phyloP scores from a whole-genome alignment of 1,284 basidiomycete species.

The Trichosporon ovoides region DNA sequence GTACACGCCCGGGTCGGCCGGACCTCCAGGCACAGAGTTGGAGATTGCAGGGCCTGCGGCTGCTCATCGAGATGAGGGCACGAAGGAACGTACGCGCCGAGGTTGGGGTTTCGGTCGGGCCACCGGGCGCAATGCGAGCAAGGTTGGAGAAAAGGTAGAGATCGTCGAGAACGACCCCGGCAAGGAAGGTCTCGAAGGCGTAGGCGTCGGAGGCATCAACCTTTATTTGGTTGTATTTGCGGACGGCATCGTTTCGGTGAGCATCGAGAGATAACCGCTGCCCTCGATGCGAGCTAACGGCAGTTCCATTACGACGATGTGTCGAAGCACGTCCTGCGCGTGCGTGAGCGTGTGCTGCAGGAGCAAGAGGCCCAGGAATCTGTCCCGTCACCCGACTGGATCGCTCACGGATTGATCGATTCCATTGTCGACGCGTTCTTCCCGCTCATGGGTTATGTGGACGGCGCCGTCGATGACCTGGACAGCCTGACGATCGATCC shows the following conservation, averaged over 20 bases:
- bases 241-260: slow-evolving; percentile 80
- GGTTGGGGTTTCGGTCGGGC: slow-evolving; percentile 42
- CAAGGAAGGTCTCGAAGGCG: slow-evolving; percentile 57
- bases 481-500: slow-evolving; percentile 62
- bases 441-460: slow-evolving; percentile 76
- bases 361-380: slow-evolving; percentile 40
- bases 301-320: slow-evolving; percentile 93
- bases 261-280: slow-evolving; percentile 38
- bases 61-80: neutral
- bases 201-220: slow-evolving; percentile 70
- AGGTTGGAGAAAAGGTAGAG: slow-evolving; percentile 50
- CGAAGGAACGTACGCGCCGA: slow-evolving; percentile 28
- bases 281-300: neutral
- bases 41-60: neutral
- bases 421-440: slow-evolving; percentile 94
- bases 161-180: slow-evolving; percentile 56
- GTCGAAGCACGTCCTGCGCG: slow-evolving; percentile 74
- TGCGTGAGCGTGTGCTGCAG: slow-evolving; percentile 62
- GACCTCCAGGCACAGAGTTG: slow-evolving; percentile 7
- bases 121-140: slow-evolving; percentile 28
- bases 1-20: slow-evolving; percentile 48
- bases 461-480: slow-evolving; percentile 72
- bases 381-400: slow-evolving; percentile 63
- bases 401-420: slow-evolving; percentile 87
- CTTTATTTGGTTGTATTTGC: slow-evolving; percentile 81